Base-by-base conservation (phyloP, 75 land plant genomes). In the Selaginella tamariscina region DNA sequence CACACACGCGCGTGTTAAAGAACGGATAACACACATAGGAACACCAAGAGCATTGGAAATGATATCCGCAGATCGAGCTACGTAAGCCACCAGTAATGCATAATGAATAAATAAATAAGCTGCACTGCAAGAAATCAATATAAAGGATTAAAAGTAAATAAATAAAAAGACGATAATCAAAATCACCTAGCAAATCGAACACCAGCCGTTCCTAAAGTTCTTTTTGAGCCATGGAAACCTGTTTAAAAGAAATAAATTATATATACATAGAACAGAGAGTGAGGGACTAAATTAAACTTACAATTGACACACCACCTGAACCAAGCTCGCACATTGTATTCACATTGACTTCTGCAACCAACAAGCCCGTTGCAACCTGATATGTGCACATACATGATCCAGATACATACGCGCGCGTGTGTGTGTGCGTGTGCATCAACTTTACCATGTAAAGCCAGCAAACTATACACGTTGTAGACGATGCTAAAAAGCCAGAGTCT, bases 241-340 rank as follows among this genome's bases (percentile, higher is more conserved):
- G 76, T 65, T 15, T 1, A 62, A 69, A 30, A 66, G 22, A 73
- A 65, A 55, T 32, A n/a, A 29, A 62, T 75, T 49, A 22, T 21
- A 59, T 13, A 21, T n/a, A n/a, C 9, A 22, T 21, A 59, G 8
- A 8, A 59, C 24, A 20, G 0, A 65, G 24, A n/a, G n/a, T n/a
- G n/a, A n/a, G n/a, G n/a, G n/a, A n/a, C n/a, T n/a, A n/a, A n/a
- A n/a, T n/a, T n/a, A n/a, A 26, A 8, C 62, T 59, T 86, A 93
- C 98, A 75, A 93, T 68, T 59, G 98, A 93, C 29, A 93, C 95
- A 31, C 98, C 98, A 60, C 95, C 95, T 54, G 95, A 93, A 32
- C 98, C 98, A 49, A 93, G 81, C 64, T 93, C 98, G 64, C 95
- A 93, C 98, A 93, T 93, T 26, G 98, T 93, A 56, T 81, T 93